Percentiles rank a stretch among this genome's conserved stretches.
Conservation (phyloP, 306 rosid species). For the Medicago lupulina region DNA sequence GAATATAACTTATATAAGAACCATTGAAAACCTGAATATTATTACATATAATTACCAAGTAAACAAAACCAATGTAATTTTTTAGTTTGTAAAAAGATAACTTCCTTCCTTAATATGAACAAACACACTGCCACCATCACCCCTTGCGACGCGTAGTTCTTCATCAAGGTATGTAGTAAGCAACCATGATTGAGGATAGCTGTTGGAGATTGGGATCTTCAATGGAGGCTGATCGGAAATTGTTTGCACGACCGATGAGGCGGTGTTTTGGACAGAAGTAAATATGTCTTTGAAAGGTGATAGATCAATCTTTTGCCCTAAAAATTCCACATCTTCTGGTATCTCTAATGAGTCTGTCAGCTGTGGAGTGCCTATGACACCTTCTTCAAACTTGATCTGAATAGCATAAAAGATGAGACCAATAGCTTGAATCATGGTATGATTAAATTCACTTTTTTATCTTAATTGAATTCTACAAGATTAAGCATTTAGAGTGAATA, state of each 20-base stretch:
- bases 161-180: constrained; percentile 85
- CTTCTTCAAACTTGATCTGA: constrained; percentile 87
- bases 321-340: constrained; percentile 84
- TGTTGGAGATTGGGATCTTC: constrained; percentile 69
- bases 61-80: background rate
- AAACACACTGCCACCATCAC: constrained; percentile 78
- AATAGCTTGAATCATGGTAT: background rate
- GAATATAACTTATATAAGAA: too few species aligned
- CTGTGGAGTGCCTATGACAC: constrained; percentile 90
- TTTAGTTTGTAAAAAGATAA: constrained; percentile 49
- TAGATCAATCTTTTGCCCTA: constrained; percentile 84
- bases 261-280: constrained; percentile 74
- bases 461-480: too few species aligned
- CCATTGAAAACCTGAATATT: background rate
- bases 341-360: constrained; percentile 83
- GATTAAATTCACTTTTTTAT: too few species aligned
- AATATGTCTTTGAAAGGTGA: constrained; percentile 76
- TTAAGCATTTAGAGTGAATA: too few species aligned
- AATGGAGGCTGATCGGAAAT: constrained; percentile 79
- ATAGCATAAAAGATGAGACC: constrained; percentile 2
- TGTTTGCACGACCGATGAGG: constrained; percentile 76
- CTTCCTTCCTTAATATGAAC: constrained; percentile 92
- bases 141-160: constrained; percentile 81
- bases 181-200: constrained; percentile 76
- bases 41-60: constrained; percentile 2